Percentiles rank a stretch among this genome's conserved stretches.
These are phyloP conservation scores for Ascochyta rabiei DNA, from an alignment of 2,329 filamentous ascomycete genomes.

Conservation along the genomic window DNA sequence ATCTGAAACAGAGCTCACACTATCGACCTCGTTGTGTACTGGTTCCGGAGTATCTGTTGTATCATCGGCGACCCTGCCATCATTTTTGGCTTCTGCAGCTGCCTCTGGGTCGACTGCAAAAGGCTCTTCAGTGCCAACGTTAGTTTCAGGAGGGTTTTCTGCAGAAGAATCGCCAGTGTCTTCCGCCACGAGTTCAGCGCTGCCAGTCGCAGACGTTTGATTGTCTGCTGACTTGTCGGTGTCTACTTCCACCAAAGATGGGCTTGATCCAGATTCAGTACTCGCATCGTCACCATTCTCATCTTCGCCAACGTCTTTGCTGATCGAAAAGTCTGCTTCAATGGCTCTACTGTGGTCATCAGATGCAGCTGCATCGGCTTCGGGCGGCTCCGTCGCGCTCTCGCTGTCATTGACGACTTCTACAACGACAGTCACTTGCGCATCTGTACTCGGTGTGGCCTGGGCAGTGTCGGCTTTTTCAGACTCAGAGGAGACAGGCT, in stretches of 20 bases:
- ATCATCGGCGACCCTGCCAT: not conserved
- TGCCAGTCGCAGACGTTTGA: not conserved
- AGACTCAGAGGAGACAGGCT: not conserved
- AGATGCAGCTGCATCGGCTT: not conserved
- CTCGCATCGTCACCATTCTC: not conserved
- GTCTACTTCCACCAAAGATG: not conserved
- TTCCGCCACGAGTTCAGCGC: not conserved
- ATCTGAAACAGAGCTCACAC: not conserved
- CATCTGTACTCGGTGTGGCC: not conserved
- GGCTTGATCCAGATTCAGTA: not conserved
- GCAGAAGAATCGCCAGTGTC: not conserved
- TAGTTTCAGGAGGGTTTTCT: not conserved
- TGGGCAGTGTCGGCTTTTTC: not conserved
- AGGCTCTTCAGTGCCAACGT: not conserved
- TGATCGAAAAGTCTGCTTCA: not conserved
- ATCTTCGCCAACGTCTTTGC: not conserved
- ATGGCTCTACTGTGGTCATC: not conserved
- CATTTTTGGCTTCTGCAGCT: not conserved
- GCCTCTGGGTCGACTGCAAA: not conserved
- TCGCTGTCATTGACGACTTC: constrained; percentile 9
- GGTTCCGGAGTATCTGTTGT: too few relatives aligned
- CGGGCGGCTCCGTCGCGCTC: not conserved
- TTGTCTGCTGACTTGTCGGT: not conserved
- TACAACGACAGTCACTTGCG: constrained; percentile 6
- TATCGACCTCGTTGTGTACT: not conserved